Evolutionary conservation across 495 filamentous ascomycete species (phyloP).

Genomic region (Mytilinidion resinicola): DNA sequence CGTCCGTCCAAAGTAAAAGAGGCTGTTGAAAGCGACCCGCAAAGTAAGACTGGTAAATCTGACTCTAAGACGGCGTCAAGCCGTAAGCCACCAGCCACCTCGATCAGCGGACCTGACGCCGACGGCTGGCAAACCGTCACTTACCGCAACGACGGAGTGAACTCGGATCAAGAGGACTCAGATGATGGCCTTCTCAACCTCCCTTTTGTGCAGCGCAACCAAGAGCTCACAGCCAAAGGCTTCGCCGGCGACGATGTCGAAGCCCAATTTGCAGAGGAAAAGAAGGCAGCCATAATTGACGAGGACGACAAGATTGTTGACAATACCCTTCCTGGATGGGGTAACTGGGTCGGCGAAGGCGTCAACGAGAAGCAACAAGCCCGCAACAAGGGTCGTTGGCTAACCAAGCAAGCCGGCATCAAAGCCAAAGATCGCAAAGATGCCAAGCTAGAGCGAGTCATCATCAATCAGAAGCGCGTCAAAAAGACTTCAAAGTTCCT

Average conservation of each 20-base stretch:
- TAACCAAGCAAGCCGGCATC: slow-evolving; percentile 70
- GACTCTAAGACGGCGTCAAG: slow-evolving; percentile 10
- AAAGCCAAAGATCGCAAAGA: slow-evolving; percentile 73
- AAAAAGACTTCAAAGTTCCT: slow-evolving; percentile 93
- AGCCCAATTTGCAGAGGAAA: slow-evolving; percentile 73
- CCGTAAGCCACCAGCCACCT: slow-evolving; percentile 10
- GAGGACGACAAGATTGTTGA: slow-evolving; percentile 83
- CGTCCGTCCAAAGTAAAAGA: slow-evolving; percentile 10
- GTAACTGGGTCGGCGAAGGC: slow-evolving; percentile 78
- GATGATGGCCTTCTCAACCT: slow-evolving; percentile 35
- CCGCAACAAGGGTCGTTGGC: slow-evolving; percentile 47
- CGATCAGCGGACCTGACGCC: slow-evolving; percentile 22
- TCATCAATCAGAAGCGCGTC: slow-evolving; percentile 84
- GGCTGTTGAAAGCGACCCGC: not conserved
- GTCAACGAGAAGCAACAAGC: slow-evolving; percentile 57
- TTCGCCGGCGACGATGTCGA: slow-evolving; percentile 91
- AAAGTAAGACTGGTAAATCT: not conserved
- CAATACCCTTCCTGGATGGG: slow-evolving; percentile 88
- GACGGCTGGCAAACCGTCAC: slow-evolving; percentile 35
- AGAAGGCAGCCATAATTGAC: slow-evolving; percentile 61
- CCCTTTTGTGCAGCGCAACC: slow-evolving; percentile 65
- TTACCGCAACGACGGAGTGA: slow-evolving; percentile 14
- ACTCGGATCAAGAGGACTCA: slow-evolving; percentile 42
- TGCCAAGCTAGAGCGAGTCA: slow-evolving; percentile 70
- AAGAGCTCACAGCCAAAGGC: slow-evolving; percentile 73